These are phyloP conservation scores for Cydonia oblonga DNA, from an alignment of 331 rosid species.

Conservation along the genomic window DNA sequence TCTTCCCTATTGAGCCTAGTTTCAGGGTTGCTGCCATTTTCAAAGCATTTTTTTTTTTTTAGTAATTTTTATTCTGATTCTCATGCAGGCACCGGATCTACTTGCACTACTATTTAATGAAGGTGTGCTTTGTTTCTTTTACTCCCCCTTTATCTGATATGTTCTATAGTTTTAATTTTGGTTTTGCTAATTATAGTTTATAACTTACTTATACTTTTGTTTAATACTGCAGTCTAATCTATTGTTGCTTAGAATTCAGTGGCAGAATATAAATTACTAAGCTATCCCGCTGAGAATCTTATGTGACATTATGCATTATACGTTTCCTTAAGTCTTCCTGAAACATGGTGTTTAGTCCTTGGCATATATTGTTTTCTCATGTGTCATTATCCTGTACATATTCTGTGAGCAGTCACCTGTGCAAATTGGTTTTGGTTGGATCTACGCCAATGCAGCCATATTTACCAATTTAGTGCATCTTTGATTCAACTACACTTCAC, in stretches of 20 bases:
- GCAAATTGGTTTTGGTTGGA: neutral
- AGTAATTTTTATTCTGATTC: slow-evolving; percentile 27
- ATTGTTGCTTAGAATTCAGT: neutral
- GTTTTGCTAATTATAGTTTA: neutral
- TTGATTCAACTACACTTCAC: neutral
- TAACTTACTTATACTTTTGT: neutral
- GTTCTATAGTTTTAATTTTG: neutral
- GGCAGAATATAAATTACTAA: neutral
- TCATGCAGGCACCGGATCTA: slow-evolving; percentile 76
- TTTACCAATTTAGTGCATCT: neutral
- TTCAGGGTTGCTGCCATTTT: neutral
- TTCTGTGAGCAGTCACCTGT: neutral
- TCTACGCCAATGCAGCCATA: neutral
- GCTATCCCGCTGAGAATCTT: neutral
- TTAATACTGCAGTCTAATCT: neutral
- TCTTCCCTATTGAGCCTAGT: neutral
- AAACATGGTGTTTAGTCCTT: neutral
- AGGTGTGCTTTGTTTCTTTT: slow-evolving; percentile 31
- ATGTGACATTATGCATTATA: too few species aligned
- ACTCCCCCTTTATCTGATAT: neutral
- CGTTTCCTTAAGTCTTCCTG: too few species aligned
- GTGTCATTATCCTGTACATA: neutral
- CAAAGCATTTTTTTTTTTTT: neutral
- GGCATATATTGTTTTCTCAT: neutral
- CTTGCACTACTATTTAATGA: slow-evolving; percentile 60